Evolutionary conservation across 148 eudicot genomes (phyloP), one percentile per base, ranked within the genome.

Genomic region (Diospyros kaki): DNA sequence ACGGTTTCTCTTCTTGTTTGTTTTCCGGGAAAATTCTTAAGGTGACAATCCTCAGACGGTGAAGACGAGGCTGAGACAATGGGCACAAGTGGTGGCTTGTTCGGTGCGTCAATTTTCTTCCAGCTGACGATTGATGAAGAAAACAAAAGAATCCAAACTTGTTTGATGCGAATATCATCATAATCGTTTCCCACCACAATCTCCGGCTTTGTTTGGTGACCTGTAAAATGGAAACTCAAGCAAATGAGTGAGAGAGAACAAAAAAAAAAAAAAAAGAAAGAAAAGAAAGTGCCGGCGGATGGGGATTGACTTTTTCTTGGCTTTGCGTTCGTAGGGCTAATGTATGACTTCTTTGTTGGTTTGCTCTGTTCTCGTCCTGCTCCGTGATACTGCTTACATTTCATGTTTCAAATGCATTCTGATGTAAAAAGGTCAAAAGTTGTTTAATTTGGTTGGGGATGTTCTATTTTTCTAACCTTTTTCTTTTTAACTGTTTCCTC

Each of bases 61-160:
- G 81, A 90, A 90, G 84, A 89, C 92, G 70, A 87, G 90, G 78
- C 66, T 93, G 84, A 87, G 88, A 63, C 98, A 87, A 55, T 93
- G 98, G 98, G 97, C 95, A 43, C 97, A 90, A 68, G 88, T 84
- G 73, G 98, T 93, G 82, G 98, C 93, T 77, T 93, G 98, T 87
- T 86, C 96, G 5, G 90, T 93, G 76, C 91, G 81, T 39, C 96
- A 86, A 79, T 80, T 89, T 68, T 75, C 78, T 28, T 42, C 66
- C 38, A 45, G 64, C 56, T 76, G 48, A 78, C 7, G 38, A 53
- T 69, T 54, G 72, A 66, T 13, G 56, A 71, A n/a, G 28, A 71
- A 74, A 8, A 6, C 6, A 5, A 15, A 39, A 14, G 56, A 14
- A n/a, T 6, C 17, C 50, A 56, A 70, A 43, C 48, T 71, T 59